These are phyloP conservation scores for Tetracladium marchalianum DNA, from an alignment of 495 filamentous ascomycete genomes.

Conservation along the genomic window DNA sequence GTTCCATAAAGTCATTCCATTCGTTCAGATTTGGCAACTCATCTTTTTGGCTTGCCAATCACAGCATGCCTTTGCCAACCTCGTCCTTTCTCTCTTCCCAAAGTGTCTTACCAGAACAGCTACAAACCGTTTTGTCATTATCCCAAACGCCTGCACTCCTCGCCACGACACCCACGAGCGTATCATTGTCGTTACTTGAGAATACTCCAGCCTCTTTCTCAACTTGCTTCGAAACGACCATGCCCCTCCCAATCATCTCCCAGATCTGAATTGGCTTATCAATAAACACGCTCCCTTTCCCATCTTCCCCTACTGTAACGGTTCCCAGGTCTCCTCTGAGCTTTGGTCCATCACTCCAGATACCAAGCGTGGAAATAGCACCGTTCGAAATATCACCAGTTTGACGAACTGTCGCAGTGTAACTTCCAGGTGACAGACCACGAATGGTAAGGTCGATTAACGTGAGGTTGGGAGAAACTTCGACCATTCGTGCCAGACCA, in stretches of 20 bases:
- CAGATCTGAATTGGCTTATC: conserved; percentile 77
- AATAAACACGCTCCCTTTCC: conserved; percentile 66
- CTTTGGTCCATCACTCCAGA: conserved; percentile 50
- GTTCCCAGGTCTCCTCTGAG: conserved; percentile 63
- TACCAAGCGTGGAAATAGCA: conserved; percentile 65
- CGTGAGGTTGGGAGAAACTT: conserved; percentile 64
- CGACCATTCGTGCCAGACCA: conserved; percentile 72
- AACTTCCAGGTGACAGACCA: conserved; percentile 71
- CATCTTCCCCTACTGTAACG: conserved; percentile 56
- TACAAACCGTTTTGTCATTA: conserved; percentile 93
- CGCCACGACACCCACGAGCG: conserved; percentile 85
- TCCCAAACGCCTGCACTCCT: conserved; percentile 95
- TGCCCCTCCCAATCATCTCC: conserved; percentile 88
- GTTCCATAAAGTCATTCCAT: no score
- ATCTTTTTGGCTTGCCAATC: conserved; percentile 6
- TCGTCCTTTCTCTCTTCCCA: conserved; percentile 96
- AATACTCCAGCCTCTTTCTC: conserved; percentile 34
- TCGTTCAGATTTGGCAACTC: conserved; percentile 7
- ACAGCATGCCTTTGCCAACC: conserved; percentile 68
- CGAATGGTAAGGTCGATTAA: conserved; percentile 82
- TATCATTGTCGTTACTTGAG: conserved; percentile 64
- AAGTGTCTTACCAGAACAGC: conserved; percentile 92
- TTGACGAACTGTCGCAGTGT: conserved; percentile 72
- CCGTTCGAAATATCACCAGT: conserved; percentile 86
- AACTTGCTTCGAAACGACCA: conserved; percentile 63